These are phyloP conservation scores for Mucor racemosus DNA, from an alignment of 371 early-diverging fungal genomes.

Conservation along the genomic window DNA sequence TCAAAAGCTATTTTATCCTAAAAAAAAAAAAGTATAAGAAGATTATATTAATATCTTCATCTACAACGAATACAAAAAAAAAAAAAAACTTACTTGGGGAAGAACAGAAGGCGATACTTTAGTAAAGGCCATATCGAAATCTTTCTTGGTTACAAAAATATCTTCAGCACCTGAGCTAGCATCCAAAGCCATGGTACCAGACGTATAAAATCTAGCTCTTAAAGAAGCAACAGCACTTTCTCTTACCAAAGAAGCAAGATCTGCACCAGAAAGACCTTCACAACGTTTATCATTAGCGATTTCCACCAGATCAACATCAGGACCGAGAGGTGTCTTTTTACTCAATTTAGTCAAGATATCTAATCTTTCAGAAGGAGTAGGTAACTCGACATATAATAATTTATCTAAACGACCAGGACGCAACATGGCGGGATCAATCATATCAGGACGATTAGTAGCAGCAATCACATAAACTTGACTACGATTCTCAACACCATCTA, in stretches of 20 bases:
- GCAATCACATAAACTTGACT: conserved; percentile 96
- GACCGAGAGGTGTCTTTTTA: conserved; percentile 78
- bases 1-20: conserved; percentile 39
- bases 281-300: conserved; percentile 79
- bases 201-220: conserved; percentile 59
- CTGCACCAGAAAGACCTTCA: conserved; percentile 93
- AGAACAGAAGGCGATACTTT: conserved; percentile 87
- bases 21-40: neutral
- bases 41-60: neutral
- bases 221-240: conserved; percentile 91
- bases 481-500: conserved; percentile 97
- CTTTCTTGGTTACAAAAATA: conserved; percentile 65
- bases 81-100: conserved; percentile 49
- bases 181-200: conserved; percentile 30
- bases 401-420: conserved; percentile 99
- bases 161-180: conserved; percentile 26
- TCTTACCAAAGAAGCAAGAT: conserved; percentile 89
- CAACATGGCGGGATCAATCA: conserved; percentile 98
- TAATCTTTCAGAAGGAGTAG: conserved; percentile 80
- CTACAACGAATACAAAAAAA: conserved; percentile 9
- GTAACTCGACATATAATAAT: conserved; percentile 95
- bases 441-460: conserved; percentile 99
- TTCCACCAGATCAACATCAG: conserved; percentile 69
- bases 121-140: conserved; percentile 84
- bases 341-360: conserved; percentile 90